Conservation (phyloP, 257 asterid species). For the Jacaranda mimosifolia region DNA sequence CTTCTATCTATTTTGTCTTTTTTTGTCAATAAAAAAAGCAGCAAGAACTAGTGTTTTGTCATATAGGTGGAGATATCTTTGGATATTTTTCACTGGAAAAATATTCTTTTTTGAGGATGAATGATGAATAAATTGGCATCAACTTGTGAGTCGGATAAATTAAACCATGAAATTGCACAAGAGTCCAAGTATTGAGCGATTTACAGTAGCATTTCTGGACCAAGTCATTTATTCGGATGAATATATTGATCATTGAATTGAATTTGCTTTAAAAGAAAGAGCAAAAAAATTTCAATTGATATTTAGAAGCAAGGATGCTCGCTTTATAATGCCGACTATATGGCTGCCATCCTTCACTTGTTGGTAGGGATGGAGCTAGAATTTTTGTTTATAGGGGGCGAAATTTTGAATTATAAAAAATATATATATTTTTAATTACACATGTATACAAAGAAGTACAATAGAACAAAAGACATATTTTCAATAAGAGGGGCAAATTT, state of each 20-base stretch:
- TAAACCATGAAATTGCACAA: not conserved
- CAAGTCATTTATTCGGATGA: not conserved
- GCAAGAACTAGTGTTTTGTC: constrained; percentile 12
- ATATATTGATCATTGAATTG: not conserved
- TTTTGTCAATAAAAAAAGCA: not conserved
- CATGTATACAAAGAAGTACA: no score
- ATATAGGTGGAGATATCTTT: constrained; percentile 2
- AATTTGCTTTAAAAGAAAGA: not conserved
- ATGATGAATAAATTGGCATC: not conserved
- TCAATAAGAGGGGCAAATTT: no score
- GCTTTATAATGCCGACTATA: no score
- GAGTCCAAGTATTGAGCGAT: not conserved
- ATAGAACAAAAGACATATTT: no score
- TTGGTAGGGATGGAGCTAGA: no score
- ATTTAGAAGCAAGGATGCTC: not conserved
- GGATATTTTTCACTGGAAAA: not conserved
- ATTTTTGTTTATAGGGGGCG: no score
- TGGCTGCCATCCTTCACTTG: not conserved
- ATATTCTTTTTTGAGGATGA: not conserved
- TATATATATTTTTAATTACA: no score
- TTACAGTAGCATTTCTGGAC: not conserved
- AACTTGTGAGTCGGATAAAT: not conserved
- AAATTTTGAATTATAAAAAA: no score
- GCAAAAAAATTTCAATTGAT: not conserved
- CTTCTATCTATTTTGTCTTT: not conserved